phyloP scores from a whole-genome alignment of 805 yeast genomes.

The Pichia ethanolica region DNA sequence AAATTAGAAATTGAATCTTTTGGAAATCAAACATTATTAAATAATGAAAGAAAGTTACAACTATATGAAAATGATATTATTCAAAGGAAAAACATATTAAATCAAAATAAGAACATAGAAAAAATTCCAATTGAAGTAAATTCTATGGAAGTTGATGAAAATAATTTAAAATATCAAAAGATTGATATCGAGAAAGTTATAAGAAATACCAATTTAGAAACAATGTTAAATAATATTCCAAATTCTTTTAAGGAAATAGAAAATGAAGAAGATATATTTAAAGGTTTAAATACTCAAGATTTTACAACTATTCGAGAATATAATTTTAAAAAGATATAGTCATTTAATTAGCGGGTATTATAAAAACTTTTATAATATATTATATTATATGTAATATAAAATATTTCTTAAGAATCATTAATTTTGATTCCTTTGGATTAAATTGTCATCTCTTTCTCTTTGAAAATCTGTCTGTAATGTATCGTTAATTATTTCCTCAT shows the following conservation, averaged over 20 bases:
- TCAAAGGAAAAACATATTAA: not conserved
- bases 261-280: conserved; percentile 13
- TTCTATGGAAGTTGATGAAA: not conserved
- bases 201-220: conserved; percentile 10
- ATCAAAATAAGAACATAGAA: not conserved
- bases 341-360: not conserved
- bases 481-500: not conserved
- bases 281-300: conserved; percentile 17
- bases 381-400: too few species aligned
- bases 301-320: conserved; percentile 13
- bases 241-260: not conserved
- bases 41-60: conserved; percentile 8
- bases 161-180: not conserved
- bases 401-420: not conserved
- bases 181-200: conserved; percentile 9
- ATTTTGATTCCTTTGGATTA: not conserved
- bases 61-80: not conserved
- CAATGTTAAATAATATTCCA: conserved; percentile 8
- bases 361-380: not conserved
- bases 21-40: not conserved
- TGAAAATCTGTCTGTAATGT: not conserved
- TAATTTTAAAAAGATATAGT: not conserved
- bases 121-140: not conserved
- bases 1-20: not conserved
- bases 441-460: not conserved